Evolutionary conservation across 2,329 filamentous ascomycete species (phyloP), one percentile per base, ranked within the genome.

Genomic region (Ophiostoma ips): DNA sequence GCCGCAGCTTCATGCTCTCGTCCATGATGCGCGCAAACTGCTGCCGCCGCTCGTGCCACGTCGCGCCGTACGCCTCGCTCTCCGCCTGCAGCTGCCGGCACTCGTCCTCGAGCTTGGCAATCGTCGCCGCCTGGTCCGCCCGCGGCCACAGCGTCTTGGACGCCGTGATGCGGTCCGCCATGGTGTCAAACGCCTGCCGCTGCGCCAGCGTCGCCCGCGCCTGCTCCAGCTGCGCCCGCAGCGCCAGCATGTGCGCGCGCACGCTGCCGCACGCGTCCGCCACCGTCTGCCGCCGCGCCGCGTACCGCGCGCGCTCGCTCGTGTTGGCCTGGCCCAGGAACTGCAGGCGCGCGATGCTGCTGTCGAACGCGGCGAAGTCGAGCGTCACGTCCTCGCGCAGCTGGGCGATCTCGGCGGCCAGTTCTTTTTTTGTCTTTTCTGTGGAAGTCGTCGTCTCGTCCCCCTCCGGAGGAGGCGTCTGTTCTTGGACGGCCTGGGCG

Each of bases 21-120:
- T 89, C 85, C 62, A 95, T 85, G 59, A 96, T 89, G 50, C 79
- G 76, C 52, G 83, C 85, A 64, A 95, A 95, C 66, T 95, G 87
- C 58, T 87, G 84, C 55, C 84, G 73, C 36, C 90, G 75, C 66
- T 94, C 88, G 38, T 77, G 72, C 89, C 89, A 95, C 0, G 87
- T 92, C 56, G 74, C 76, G 46, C 79, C 83, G 63, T 94, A 94
- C 35, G 84, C 81, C 60, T 78, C 76, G 60, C 86, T 87, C 69
- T 96, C 88, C 56, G 79, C 78, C 68, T 94, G 83, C 53, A 96
- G 70, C 62, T 94, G 87, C 37, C 79, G 77, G 64, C 94, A 95
- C 68, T 96, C 90, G 40, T 86, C 81, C 61, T 89, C 82, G 33
- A 95, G 72, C 67, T 94, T 94, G 55, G 76, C 77, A 50, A 95